Evolutionary conservation across 2,329 filamentous ascomycete genomes (phyloP), one percentile per base, ranked within the genome.

Genomic region (Zarea fungicola): DNA sequence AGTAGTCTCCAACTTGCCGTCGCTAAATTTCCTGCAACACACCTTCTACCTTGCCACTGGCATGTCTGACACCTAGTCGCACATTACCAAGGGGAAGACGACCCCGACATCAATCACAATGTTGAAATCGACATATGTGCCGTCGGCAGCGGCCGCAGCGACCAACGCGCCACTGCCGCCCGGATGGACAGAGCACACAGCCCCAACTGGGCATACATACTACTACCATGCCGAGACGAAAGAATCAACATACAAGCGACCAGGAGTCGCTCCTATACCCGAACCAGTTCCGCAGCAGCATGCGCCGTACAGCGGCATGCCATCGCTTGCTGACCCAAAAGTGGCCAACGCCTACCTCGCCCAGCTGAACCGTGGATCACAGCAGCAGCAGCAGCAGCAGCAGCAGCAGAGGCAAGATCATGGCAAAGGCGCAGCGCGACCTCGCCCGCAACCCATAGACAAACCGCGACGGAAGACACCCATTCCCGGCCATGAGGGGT

Each of bases 111-210:
- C 31, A 48, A 21, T 36, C 34, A 49, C 41, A 28, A 89, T 89
- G 85, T 72, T 92, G 42, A 89, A 83, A 62, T 88, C 85, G 18
- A 91, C 87, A n/a, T 83, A 91, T 66, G 81, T 79, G 52, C 75
- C 81, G 19, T 76, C 78, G 9, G 58, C 69, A 40, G 63, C 65
- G 48, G 52, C 69, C 7, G 59, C 55, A 1, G 56, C 51, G 8
- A 56, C 58, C 16, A 63, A 70, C 31, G 74, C 80, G 39, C 81
- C 87, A 29, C 74, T 96, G 1, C 85, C 84, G 23, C 75, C 84
- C 36, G 90, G 89, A 54, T 96, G 91, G 91, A 89, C 87, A n/a
- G 88, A 95, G 66, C 90, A 96, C 70, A 91, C 84, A 68, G 89
- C 91, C 45, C 91, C 90, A 6, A 85, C 85, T 43, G 89, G 89